Percentiles rank a stretch among this genome's conserved stretches.
These are phyloP conservation scores for Fusarium sp. DNA, from an alignment of 2,329 filamentous ascomycete genomes.

Conservation along the genomic window DNA sequence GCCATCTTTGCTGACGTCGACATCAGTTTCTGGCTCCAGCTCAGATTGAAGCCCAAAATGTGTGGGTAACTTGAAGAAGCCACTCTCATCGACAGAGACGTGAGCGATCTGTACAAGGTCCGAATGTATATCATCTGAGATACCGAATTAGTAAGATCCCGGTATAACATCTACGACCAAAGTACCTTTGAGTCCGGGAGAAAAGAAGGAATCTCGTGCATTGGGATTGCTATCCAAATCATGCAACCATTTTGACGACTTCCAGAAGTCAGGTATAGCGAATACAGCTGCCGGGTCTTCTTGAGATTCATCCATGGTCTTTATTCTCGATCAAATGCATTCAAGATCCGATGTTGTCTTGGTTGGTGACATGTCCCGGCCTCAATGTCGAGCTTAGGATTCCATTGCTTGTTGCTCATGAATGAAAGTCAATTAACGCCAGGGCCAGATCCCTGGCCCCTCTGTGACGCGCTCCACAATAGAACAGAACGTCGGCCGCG, in stretches of 20 bases:
- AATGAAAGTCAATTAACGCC: conserved; percentile 32
- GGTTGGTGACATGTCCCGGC: conserved; percentile 1
- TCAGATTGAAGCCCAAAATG: conserved; percentile 27
- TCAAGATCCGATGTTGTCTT: conserved; percentile 24
- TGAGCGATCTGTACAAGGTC: conserved; percentile 37
- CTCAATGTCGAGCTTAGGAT: neutral
- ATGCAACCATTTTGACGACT: conserved; percentile 64
- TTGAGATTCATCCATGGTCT: conserved; percentile 54
- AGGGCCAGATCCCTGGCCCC: conserved; percentile 1
- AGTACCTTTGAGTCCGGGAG: conserved; percentile 54
- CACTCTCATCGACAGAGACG: conserved; percentile 43
- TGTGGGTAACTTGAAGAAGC: conserved; percentile 50
- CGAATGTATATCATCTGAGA: conserved; percentile 27
- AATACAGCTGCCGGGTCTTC: conserved; percentile 68
- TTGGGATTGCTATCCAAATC: conserved; percentile 36
- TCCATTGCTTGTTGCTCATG: conserved; percentile 1
- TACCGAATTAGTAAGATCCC: conserved; percentile 1
- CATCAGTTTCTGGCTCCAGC: conserved; percentile 18
- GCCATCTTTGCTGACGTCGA: conserved; percentile 6
- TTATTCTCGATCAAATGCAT: conserved; percentile 1
- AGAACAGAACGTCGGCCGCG: conserved; percentile 10
- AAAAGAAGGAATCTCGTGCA: conserved; percentile 57
- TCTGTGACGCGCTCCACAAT: conserved; percentile 38
- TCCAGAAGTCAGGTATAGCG: conserved; percentile 71
- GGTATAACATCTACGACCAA: neutral